Evolutionary conservation across 225 moss, liverwort and hornwort genomes (phyloP).

Genomic region (Bryum argenteum): DNA sequence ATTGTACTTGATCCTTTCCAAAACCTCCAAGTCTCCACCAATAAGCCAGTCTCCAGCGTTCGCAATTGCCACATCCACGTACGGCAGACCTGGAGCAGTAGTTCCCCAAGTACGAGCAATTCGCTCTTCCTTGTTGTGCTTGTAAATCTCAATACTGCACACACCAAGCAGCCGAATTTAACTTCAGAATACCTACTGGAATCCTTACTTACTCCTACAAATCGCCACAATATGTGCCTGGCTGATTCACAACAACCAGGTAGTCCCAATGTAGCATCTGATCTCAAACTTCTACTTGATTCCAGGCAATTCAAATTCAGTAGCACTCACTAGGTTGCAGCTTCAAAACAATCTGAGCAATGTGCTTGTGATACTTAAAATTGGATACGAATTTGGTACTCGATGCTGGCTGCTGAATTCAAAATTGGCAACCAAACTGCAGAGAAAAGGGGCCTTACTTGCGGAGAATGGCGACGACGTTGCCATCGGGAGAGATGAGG

Average conservation of each 20-base stretch:
- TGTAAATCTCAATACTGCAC: conserved; percentile 88
- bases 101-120: conserved; percentile 95
- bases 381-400: too few species aligned
- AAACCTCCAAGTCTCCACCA: conserved; percentile 90
- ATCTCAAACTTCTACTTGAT: neutral
- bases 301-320: too few species aligned
- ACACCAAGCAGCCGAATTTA: neutral
- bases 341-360: too few species aligned
- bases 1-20: conserved; percentile 79
- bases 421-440: neutral
- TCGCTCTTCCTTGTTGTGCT: conserved; percentile 96
- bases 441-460: conserved; percentile 54
- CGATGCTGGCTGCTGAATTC: too few species aligned
- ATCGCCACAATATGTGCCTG: neutral
- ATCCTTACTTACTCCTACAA: neutral
- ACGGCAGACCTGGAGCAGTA: conserved; percentile 76
- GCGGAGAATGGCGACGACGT: conserved; percentile 79
- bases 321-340: too few species aligned
- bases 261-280: neutral
- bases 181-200: neutral
- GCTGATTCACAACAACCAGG: neutral
- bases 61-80: conserved; percentile 75
- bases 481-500: conserved; percentile 71
- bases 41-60: conserved; percentile 85
- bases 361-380: conserved; percentile 71